Conservation (phyloP, 257 asterid genomes). For the Lycium barbarum region DNA sequence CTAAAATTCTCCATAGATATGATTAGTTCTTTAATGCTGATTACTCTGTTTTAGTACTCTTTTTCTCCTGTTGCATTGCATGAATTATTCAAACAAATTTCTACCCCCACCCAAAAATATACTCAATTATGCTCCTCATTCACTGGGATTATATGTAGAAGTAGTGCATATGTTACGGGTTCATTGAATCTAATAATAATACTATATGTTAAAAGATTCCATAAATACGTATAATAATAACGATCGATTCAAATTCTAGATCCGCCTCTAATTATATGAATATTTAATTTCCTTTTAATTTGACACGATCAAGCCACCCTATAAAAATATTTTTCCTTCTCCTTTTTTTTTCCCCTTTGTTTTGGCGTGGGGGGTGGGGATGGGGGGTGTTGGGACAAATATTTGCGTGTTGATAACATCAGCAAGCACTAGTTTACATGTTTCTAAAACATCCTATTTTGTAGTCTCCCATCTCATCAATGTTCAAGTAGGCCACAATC, state of each 20-base stretch:
- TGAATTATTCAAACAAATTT: not conserved
- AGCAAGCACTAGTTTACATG: not conserved
- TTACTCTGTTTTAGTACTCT: not conserved
- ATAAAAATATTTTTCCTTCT: not conserved
- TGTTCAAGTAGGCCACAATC: not conserved
- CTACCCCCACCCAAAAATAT: not conserved
- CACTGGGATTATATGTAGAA: too few species aligned
- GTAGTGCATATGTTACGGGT: too few species aligned
- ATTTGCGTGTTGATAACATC: slow-evolving; percentile 25
- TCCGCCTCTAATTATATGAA: too few species aligned
- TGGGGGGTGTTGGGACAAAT: not conserved
- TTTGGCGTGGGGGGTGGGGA: not conserved
- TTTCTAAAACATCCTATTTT: not conserved
- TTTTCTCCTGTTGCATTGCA: not conserved
- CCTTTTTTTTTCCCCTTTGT: not conserved
- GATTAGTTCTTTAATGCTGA: not conserved
- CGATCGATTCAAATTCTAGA: not conserved
- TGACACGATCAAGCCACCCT: too few species aligned
- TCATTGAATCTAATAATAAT: too few species aligned
- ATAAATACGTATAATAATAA: too few species aligned
- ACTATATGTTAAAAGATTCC: too few species aligned
- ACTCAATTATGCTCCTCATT: not conserved
- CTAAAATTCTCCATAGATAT: not conserved
- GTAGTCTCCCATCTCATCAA: not conserved
- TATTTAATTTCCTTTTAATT: too few species aligned